These are phyloP conservation scores for Lineolata rhizophorae DNA, from an alignment of 495 filamentous ascomycete genomes.

Conservation along the genomic window DNA sequence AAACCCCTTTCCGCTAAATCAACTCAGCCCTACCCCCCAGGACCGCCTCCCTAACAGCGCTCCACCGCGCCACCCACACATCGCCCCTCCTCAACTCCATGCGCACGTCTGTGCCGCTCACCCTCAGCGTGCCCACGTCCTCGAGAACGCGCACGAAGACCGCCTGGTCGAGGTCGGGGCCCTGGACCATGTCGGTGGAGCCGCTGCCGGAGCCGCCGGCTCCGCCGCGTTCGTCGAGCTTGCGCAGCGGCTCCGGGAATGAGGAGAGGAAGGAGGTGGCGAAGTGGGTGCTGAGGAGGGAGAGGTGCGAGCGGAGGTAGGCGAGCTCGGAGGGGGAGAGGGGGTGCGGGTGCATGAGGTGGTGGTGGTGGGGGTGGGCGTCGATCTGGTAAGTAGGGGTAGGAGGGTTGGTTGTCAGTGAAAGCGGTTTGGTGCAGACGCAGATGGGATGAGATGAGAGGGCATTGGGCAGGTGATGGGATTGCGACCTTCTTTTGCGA, in stretches of 20 bases:
- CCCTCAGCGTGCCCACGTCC: slow-evolving; percentile 32
- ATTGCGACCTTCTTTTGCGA: slow-evolving; percentile 22
- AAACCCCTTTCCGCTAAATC: no score
- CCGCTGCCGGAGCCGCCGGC: no score
- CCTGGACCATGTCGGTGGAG: slow-evolving; percentile 84
- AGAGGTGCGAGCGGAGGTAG: slow-evolving; percentile 66
- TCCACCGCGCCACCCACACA: slow-evolving; percentile 74
- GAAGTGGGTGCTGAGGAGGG: slow-evolving; percentile 63
- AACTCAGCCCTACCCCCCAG: slow-evolving; percentile 59
- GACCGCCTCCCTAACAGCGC: slow-evolving; percentile 50
- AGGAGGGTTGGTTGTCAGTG: no score
- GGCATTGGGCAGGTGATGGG: no score
- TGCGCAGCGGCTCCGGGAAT: slow-evolving; percentile 55
- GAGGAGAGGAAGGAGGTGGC: slow-evolving; percentile 53
- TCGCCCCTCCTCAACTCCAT: slow-evolving; percentile 55
- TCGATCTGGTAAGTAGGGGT: slow-evolving; percentile 43
- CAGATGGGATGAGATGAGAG: not conserved
- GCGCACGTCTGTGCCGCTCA: slow-evolving; percentile 28
- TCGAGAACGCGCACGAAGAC: slow-evolving; percentile 65
- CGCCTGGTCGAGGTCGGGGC: slow-evolving; percentile 56
- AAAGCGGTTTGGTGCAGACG: no score
- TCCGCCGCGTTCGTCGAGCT: slow-evolving; percentile 80
- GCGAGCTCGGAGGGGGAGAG: slow-evolving; percentile 52
- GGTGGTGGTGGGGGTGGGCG: slow-evolving; percentile 39
- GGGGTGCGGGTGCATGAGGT: slow-evolving; percentile 18